A percentile compares a stretch with the other conserved stretches of the same genome.
Evolutionary conservation across 257 asterid genomes (phyloP).

Genomic region (Lycium ferocissimum): DNA sequence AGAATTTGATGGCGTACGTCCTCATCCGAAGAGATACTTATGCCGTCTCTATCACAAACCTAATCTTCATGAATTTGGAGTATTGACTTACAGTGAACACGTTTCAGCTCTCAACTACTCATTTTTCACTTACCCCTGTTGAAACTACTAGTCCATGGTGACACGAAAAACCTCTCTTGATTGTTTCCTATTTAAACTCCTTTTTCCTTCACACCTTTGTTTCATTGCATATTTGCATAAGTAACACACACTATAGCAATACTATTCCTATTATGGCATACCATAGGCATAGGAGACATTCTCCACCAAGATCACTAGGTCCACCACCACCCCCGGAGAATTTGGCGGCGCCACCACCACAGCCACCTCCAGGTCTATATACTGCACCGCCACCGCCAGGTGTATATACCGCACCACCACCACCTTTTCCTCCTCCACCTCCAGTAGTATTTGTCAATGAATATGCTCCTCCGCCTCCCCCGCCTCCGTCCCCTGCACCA

Average conservation of each 20-base stretch:
- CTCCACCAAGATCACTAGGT: slow-evolving; percentile 19
- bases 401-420: slow-evolving; percentile 1
- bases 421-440: slow-evolving; percentile 30
- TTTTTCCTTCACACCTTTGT: neutral
- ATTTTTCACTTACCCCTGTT: neutral
- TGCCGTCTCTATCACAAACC: slow-evolving; percentile 20
- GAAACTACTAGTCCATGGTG: neutral
- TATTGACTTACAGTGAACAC: neutral
- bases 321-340: slow-evolving; percentile 18
- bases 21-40: neutral
- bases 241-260: neutral
- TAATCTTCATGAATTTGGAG: neutral
- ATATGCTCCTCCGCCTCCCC: slow-evolving; percentile 10
- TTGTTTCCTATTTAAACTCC: neutral
- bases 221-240: neutral
- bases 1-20: neutral
- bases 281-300: neutral
- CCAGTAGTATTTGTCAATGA: neutral
- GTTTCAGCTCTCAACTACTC: slow-evolving; percentile 24
- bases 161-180: neutral
- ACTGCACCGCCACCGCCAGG: slow-evolving; percentile 21
- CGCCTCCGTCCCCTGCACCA: slow-evolving; percentile 25
- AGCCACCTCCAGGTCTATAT: neutral
- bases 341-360: slow-evolving; percentile 12
- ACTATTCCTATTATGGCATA: slow-evolving; percentile 28